phyloP scores from a whole-genome alignment of 139 green algal species.

The Nannochloris sp. region DNA sequence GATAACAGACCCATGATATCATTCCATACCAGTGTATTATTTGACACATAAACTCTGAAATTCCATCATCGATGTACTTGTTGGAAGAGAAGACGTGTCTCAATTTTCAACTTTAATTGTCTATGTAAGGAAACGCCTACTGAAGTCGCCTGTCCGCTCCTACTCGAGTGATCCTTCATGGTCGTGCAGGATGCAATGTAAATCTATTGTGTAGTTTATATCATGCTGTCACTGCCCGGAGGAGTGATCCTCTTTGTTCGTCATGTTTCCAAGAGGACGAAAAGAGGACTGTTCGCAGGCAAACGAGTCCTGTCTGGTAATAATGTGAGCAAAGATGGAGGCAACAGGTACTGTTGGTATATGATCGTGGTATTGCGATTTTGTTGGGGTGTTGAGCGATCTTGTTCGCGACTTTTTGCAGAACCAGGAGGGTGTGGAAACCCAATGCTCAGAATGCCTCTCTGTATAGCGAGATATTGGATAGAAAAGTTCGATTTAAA shows the following conservation, averaged over 20 bases:
- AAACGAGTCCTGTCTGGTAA: constrained; percentile 60
- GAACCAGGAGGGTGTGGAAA: constrained; percentile 57
- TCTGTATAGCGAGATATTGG: constrained; percentile 64
- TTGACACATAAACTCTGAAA: neutral
- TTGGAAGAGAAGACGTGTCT: neutral
- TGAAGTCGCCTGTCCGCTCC: too few relatives aligned
- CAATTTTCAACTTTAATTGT: neutral
- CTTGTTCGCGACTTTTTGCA: constrained; percentile 18
- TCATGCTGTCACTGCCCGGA: constrained; percentile 9
- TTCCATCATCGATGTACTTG: neutral
- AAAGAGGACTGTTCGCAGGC: constrained; percentile 60
- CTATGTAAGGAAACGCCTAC: too few relatives aligned
- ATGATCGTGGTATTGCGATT: neutral
- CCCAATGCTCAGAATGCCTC: constrained; percentile 69
- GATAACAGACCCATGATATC: constrained; percentile 16
- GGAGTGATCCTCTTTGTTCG: constrained; percentile 15
- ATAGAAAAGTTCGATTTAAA: constrained; percentile 46
- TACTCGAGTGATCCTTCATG: too few relatives aligned
- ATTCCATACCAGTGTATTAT: neutral
- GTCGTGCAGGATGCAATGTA: too few relatives aligned
- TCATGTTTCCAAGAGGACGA: constrained; percentile 27
- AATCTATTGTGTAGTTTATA: neutral
- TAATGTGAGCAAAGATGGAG: constrained; percentile 72
- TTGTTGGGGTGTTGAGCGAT: neutral
- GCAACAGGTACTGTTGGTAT: constrained; percentile 56